These are phyloP conservation scores for Vicia faba DNA, from an alignment of 306 rosid species.

Conservation along the genomic window DNA sequence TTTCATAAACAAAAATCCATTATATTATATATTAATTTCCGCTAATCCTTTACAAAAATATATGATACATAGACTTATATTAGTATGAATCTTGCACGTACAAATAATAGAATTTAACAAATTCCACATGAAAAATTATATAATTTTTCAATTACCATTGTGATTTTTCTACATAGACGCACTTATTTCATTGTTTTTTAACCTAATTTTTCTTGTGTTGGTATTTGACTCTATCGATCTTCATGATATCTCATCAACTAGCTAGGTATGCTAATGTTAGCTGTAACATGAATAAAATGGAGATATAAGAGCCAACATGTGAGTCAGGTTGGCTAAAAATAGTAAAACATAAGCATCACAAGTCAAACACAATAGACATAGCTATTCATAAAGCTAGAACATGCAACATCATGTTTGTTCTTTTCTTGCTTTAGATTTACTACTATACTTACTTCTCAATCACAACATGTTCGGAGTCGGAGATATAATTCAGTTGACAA, in stretches of 20 bases:
- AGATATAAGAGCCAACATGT: slow-evolving; percentile 26
- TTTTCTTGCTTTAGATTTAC: slow-evolving; percentile 52
- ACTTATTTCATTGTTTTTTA: not conserved
- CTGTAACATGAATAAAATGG: slow-evolving; percentile 21
- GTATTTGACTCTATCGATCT: not conserved
- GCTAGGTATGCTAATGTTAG: slow-evolving; percentile 28
- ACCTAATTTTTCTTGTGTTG: not conserved
- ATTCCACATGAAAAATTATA: not conserved
- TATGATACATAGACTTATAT: not conserved
- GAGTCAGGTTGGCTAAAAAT: slow-evolving; percentile 37
- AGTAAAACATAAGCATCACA: slow-evolving; percentile 37
- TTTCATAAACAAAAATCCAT: too few relatives aligned
- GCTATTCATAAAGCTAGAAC: slow-evolving; percentile 31
- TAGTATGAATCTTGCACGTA: slow-evolving; percentile 5
- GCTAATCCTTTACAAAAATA: not conserved
- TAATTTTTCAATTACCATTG: not conserved
- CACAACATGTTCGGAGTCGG: slow-evolving; percentile 23
- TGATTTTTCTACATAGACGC: not conserved
- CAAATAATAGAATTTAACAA: slow-evolving; percentile 2
- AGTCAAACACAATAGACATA: slow-evolving; percentile 34
- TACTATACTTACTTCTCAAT: slow-evolving; percentile 34
- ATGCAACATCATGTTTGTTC: slow-evolving; percentile 50
- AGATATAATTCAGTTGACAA: too few relatives aligned
- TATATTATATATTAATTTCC: not conserved
- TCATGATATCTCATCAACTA: slow-evolving; percentile 23